Evolutionary conservation across 139 green algal genomes (phyloP).

Genomic region (Chloropicon primus): DNA sequence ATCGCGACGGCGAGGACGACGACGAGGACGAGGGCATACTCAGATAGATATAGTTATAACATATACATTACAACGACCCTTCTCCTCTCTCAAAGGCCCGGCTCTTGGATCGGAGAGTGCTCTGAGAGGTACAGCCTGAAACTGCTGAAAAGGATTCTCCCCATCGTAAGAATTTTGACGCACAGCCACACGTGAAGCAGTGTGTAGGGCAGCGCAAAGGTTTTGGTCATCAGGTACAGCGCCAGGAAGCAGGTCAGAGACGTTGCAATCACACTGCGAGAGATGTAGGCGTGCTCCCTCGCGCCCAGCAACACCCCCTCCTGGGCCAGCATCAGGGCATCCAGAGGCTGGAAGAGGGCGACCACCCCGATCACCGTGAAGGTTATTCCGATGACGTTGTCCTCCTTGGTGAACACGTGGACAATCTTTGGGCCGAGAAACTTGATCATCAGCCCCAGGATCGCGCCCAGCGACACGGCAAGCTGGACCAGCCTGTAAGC

Average conservation of each 20-base stretch:
- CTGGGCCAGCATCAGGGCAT: background rate
- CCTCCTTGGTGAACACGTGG: background rate
- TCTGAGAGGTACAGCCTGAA: background rate
- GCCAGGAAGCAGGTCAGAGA: background rate
- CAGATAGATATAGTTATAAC: no score
- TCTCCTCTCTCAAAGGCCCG: background rate
- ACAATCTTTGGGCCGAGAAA: background rate
- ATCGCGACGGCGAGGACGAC: no score
- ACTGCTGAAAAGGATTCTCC: background rate
- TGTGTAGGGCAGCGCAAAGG: background rate
- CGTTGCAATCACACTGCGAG: background rate
- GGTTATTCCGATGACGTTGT: background rate
- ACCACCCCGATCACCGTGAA: background rate
- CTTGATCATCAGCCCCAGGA: background rate
- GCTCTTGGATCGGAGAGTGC: background rate
- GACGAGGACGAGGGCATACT: no score
- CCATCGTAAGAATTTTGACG: background rate
- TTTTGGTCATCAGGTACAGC: background rate
- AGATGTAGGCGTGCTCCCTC: background rate
- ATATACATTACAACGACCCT: no score
- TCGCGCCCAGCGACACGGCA: background rate
- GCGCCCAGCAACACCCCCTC: background rate
- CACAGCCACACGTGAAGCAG: background rate
- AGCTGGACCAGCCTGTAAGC: background rate
- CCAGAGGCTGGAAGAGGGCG: background rate